phyloP scores from a whole-genome alignment of 371 early-diverging fungal species.

The Encephalitozoon romaleae region DNA sequence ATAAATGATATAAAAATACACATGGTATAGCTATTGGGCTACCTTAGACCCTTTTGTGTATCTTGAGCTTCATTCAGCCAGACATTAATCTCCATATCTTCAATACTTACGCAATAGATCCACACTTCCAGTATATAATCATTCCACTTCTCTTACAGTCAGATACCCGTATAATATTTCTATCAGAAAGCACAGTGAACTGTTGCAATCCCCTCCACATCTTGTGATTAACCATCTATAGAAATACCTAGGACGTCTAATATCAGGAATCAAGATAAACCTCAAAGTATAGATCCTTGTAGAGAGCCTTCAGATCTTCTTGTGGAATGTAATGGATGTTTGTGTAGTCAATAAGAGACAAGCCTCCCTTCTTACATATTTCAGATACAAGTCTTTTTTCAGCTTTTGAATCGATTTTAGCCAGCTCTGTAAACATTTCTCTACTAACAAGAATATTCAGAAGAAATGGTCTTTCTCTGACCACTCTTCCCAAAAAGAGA shows the following conservation, averaged over 20 bases:
- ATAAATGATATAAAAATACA: too few relatives aligned
- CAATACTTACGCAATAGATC: too few relatives aligned
- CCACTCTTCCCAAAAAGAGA: slow-evolving; percentile 11
- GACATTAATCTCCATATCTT: too few relatives aligned
- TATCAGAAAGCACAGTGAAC: too few relatives aligned
- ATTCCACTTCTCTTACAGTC: too few relatives aligned
- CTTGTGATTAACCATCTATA: too few relatives aligned
- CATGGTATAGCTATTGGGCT: too few relatives aligned
- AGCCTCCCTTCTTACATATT: slow-evolving; percentile 19
- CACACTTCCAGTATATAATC: too few relatives aligned
- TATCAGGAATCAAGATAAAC: neutral
- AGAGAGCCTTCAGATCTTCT: slow-evolving; percentile 6
- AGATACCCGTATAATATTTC: too few relatives aligned
- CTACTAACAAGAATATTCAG: slow-evolving; percentile 12
- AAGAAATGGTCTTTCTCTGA: slow-evolving; percentile 29
- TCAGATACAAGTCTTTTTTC: neutral
- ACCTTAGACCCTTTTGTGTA: too few relatives aligned
- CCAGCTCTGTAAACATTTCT: slow-evolving; percentile 20
- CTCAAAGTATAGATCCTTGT: slow-evolving; percentile 21
- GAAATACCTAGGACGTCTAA: neutral
- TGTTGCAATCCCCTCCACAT: too few relatives aligned
- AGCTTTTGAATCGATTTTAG: neutral
- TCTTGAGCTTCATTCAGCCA: too few relatives aligned
- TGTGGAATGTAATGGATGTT: slow-evolving; percentile 28
- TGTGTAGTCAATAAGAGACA: neutral